Conservation (phyloP, 2,329 filamentous ascomycete genomes). For the Dothistroma pini region DNA sequence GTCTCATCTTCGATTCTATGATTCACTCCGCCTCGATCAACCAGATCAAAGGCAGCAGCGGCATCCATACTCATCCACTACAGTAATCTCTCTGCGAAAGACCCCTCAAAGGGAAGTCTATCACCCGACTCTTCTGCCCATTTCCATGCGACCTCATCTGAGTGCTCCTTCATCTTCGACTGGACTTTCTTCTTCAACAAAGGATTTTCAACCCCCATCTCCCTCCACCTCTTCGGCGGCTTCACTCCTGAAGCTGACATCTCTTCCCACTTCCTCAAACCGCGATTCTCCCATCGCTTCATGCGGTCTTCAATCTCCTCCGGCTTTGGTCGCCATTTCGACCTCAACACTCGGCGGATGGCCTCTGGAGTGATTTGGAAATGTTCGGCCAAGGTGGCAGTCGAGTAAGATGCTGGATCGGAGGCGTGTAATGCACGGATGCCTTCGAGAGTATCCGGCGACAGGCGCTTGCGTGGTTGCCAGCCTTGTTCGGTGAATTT, state of each 20-base stretch:
- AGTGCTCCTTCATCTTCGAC: background rate
- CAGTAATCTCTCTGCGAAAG: conserved; percentile 9
- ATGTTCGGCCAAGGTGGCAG: conserved; percentile 65
- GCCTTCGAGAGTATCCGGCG: conserved; percentile 86
- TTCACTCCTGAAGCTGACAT: conserved; percentile 51
- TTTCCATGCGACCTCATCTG: background rate
- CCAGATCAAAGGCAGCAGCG: too few relatives aligned
- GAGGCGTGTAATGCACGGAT: conserved; percentile 78
- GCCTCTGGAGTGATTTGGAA: conserved; percentile 87
- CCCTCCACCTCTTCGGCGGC: conserved; percentile 53
- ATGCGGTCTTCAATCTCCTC: conserved; percentile 44
- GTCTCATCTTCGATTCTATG: too few relatives aligned
- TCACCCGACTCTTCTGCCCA: background rate
- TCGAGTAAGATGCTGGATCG: conserved; percentile 74
- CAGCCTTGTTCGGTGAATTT: conserved; percentile 78
- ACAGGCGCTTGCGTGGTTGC: conserved; percentile 79
- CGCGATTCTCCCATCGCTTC: conserved; percentile 46
- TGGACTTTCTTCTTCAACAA: conserved; percentile 9
- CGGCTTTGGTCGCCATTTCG: conserved; percentile 64
- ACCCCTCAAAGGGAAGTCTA: conserved; percentile 3
- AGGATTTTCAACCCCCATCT: conserved; percentile 39
- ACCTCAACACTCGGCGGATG: conserved; percentile 79
- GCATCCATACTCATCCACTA: background rate
- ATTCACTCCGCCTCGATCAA: too few relatives aligned
- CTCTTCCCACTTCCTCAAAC: conserved; percentile 48